Percentiles rank a stretch among this genome's conserved stretches.
phyloP scores from a whole-genome alignment of 2,329 filamentous ascomycete species.

The Pezizomycotina sp. region DNA sequence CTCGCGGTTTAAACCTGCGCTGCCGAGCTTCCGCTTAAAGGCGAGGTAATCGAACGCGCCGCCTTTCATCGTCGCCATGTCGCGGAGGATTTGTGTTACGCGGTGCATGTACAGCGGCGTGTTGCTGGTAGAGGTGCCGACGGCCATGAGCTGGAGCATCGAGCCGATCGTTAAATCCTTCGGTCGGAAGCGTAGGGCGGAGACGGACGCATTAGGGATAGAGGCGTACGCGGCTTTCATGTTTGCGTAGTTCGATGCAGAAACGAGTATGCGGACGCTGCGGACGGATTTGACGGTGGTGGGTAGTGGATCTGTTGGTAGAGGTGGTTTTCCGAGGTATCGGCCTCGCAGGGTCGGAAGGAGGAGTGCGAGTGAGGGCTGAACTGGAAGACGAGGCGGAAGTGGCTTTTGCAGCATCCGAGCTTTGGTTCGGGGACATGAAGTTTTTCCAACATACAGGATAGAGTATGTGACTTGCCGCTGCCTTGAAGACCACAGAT shows the following conservation, averaged over 20 bases:
- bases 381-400: conserved; percentile 6
- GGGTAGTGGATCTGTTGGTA: no score
- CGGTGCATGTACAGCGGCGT: conserved; percentile 23
- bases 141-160: conserved; percentile 25
- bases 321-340: not conserved
- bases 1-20: conserved; percentile 8
- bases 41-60: conserved; percentile 23
- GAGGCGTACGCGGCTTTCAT: conserved; percentile 22
- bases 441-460: conserved; percentile 10
- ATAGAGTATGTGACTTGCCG: conserved; percentile 15
- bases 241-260: conserved; percentile 22
- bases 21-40: conserved; percentile 20
- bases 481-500: conserved; percentile 15
- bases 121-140: conserved; percentile 21
- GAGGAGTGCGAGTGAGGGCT: conserved; percentile 5
- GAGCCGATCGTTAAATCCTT: conserved; percentile 22
- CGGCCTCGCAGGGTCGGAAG: conserved; percentile 15
- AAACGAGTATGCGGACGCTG: conserved; percentile 23
- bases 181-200: conserved; percentile 21
- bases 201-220: conserved; percentile 23
- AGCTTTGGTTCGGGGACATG: not conserved
- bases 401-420: conserved; percentile 5
- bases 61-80: conserved; percentile 22
- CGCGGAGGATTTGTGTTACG: conserved; percentile 23
- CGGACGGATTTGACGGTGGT: not conserved